Percentiles rank a stretch among this genome's conserved stretches.
These are phyloP conservation scores for Niveomyces coronatus DNA, from an alignment of 2,329 filamentous ascomycete genomes.

Conservation along the genomic window DNA sequence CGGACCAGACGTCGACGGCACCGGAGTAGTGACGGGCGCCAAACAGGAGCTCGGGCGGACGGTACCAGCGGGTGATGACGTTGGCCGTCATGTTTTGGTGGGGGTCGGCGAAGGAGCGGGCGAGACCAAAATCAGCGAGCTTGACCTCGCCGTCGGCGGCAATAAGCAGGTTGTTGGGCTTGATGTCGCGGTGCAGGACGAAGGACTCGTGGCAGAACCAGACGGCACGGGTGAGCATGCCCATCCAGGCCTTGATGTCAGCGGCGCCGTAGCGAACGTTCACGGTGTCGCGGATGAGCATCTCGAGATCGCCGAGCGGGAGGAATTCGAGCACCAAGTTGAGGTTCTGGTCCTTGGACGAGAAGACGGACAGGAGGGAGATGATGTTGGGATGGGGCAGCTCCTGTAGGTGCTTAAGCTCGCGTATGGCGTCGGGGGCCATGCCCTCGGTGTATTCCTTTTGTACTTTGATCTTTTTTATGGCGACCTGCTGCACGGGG, in stretches of 20 bases:
- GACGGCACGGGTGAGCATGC: conserved; percentile 84
- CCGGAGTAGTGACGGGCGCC: conserved; percentile 83
- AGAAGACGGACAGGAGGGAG: conserved; percentile 83
- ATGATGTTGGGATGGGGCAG: conserved; percentile 94
- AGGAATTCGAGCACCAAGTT: conserved; percentile 93
- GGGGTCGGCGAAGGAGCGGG: conserved; percentile 80
- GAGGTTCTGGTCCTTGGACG: conserved; percentile 90
- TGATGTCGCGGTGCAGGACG: conserved; percentile 94
- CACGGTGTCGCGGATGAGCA: conserved; percentile 78
- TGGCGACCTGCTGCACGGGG: conserved; percentile 68
- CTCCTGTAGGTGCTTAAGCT: conserved; percentile 92
- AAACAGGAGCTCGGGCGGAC: conserved; percentile 87
- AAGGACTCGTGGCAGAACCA: conserved; percentile 97
- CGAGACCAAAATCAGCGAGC: conserved; percentile 94
- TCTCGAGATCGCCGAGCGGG: conserved; percentile 87
- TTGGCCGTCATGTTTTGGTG: conserved; percentile 83
- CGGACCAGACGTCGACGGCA: conserved; percentile 88
- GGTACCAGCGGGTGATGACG: conserved; percentile 95
- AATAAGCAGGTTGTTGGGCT: conserved; percentile 95
- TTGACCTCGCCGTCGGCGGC: conserved; percentile 89
- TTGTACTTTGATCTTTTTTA: conserved; percentile 86
- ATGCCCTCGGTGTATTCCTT: conserved; percentile 85
- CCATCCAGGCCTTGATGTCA: conserved; percentile 98
- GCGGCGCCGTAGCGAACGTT: conserved; percentile 71
- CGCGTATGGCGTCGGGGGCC: conserved; percentile 86